Conservation (phyloP, 495 filamentous ascomycete genomes). For the Neurospora sp. region DNA sequence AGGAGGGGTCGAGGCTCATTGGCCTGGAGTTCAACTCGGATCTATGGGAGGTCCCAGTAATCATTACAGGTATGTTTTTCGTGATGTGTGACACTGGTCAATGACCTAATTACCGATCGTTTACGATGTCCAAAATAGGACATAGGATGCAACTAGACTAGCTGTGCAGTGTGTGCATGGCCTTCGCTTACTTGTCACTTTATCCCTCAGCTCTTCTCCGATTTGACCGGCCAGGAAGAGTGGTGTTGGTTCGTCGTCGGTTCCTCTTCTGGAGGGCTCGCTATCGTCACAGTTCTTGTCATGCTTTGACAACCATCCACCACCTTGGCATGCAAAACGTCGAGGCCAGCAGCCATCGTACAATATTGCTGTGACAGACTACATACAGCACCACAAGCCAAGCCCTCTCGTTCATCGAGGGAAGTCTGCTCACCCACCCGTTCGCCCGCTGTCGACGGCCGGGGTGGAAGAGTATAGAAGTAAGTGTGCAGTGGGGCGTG, state of each 20-base stretch:
- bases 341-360: neutral
- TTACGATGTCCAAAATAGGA: neutral
- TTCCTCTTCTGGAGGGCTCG: neutral
- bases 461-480: neutral
- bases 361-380: neutral
- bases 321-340: neutral
- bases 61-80: neutral
- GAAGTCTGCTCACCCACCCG: neutral
- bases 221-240: neutral
- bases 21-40: too few species aligned
- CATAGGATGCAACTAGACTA: neutral
- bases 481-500: neutral
- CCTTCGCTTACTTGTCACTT: neutral
- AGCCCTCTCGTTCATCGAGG: neutral
- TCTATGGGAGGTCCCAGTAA: neutral
- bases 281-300: neutral
- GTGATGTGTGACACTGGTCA: neutral
- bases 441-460: neutral
- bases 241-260: neutral
- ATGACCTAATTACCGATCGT: neutral
- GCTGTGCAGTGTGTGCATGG: neutral
- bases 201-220: neutral
- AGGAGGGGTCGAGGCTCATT: neutral
- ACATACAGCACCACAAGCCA: neutral
- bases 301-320: neutral